Percentiles rank a stretch among this genome's conserved stretches.
Conservation (phyloP, 805 yeast species). For the Suhomyces sp. region DNA sequence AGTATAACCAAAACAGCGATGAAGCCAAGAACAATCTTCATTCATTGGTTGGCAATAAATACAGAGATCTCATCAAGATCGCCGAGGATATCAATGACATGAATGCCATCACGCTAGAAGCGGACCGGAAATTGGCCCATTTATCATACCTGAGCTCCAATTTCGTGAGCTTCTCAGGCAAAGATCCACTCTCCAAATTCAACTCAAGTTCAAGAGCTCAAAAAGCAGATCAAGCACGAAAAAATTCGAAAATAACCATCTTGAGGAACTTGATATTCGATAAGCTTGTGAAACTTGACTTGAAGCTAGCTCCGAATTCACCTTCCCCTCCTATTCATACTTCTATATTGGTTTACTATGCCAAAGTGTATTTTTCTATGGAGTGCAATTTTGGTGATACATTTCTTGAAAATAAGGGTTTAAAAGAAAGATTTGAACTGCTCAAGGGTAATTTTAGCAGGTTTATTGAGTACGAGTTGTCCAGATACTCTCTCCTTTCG, state of each 20-base stretch:
- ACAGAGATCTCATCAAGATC: conserved; percentile 41
- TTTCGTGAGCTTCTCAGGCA: conserved; percentile 25
- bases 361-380: conserved; percentile 34
- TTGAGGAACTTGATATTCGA: conserved; percentile 30
- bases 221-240: conserved; percentile 18
- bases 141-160: conserved; percentile 30
- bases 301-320: conserved; percentile 17
- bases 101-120: conserved; percentile 19
- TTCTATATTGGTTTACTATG: conserved; percentile 26
- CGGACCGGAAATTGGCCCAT: conserved; percentile 26
- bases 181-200: conserved; percentile 17
- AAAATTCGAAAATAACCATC: conserved; percentile 20
- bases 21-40: conserved; percentile 34
- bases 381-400: conserved; percentile 21
- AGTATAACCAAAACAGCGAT: conserved; percentile 25
- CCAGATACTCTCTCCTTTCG: conserved; percentile 18
- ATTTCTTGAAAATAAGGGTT: conserved; percentile 11
- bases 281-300: conserved; percentile 27
- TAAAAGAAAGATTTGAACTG: conserved; percentile 12
- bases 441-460: conserved; percentile 23
- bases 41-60: conserved; percentile 37
- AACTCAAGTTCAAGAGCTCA: conserved; percentile 16
- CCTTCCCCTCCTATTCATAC: conserved; percentile 21
- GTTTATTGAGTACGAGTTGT: conserved; percentile 25
- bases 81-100: conserved; percentile 42